Evolutionary conservation across 345 rosid genomes (phyloP).

Genomic region (Eucalyptus paniculata): DNA sequence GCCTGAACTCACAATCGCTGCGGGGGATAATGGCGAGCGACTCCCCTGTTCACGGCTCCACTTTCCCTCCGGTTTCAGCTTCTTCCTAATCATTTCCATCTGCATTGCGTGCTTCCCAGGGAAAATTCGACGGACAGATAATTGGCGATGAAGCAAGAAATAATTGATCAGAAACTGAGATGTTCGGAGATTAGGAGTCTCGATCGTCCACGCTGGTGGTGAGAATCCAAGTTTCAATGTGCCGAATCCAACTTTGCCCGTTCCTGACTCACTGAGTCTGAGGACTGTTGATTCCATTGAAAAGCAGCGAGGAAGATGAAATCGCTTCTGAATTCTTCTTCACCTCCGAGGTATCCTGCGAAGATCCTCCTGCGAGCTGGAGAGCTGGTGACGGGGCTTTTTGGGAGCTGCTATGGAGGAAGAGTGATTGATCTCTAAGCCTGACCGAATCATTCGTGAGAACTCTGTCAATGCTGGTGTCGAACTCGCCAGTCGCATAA

Average conservation of each 20-base stretch:
- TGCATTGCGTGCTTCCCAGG: background rate
- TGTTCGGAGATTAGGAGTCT: background rate
- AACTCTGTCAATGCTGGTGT: too few species aligned
- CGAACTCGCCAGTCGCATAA: too few species aligned
- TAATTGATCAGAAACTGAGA: background rate
- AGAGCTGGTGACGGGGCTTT: too few species aligned
- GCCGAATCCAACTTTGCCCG: fast-evolving
- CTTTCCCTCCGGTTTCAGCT: background rate
- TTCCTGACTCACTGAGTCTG: background rate
- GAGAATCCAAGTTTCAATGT: background rate
- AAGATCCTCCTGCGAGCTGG: background rate
- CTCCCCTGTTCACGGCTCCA: too few species aligned
- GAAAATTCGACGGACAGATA: background rate
- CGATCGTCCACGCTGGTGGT: background rate
- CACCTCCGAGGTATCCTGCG: background rate
- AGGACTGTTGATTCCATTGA: background rate
- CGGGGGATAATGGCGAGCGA: background rate
- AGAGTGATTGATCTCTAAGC: too few species aligned
- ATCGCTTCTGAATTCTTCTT: background rate
- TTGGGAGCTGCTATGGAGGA: too few species aligned
- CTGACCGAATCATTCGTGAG: too few species aligned
- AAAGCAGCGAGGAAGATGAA: background rate
- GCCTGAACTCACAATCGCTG: background rate
- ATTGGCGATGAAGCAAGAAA: background rate
- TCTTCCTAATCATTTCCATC: background rate